Conservation (phyloP, 495 filamentous ascomycete species). For the Podospora tetraspora region DNA sequence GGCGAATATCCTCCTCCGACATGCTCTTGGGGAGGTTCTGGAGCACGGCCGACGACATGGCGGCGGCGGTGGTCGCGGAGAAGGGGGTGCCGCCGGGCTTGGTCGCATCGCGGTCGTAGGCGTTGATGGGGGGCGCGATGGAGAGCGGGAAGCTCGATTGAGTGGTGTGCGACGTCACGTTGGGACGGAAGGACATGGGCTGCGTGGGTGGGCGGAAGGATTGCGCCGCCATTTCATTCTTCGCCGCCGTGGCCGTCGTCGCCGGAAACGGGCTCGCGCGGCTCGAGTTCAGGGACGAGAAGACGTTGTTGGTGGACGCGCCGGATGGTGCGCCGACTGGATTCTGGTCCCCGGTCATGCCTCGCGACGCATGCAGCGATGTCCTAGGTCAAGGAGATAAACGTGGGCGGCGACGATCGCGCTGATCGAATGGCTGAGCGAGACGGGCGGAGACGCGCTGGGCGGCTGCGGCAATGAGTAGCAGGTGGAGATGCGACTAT, state of each 20-base stretch:
- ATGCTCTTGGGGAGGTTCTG: constrained; percentile 72
- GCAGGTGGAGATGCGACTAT: constrained; percentile 13
- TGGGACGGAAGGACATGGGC: constrained; percentile 26
- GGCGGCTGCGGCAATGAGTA: constrained; percentile 16
- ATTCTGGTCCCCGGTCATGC: constrained; percentile 42
- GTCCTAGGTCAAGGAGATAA: constrained; percentile 18
- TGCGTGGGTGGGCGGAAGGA: constrained; percentile 34
- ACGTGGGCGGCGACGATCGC: constrained; percentile 34
- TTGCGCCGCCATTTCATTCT: constrained; percentile 37
- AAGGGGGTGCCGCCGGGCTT: constrained; percentile 50
- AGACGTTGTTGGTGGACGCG: constrained; percentile 27
- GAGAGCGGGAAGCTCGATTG: constrained; percentile 36
- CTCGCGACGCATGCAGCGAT: constrained; percentile 39
- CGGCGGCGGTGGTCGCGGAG: constrained; percentile 32
- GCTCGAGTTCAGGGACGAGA: constrained; percentile 30
- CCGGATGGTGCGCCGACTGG: constrained; percentile 30
- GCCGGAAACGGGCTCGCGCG: constrained; percentile 35
- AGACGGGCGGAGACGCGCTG: constrained; percentile 18
- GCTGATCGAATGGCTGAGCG: constrained; percentile 33
- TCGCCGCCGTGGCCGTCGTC: constrained; percentile 27
- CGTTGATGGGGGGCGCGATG: constrained; percentile 23
- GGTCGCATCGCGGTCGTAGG: constrained; percentile 43
- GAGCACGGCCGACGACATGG: constrained; percentile 50
- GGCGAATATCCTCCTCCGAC: constrained; percentile 63
- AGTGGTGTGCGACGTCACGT: constrained; percentile 27